Evolutionary conservation across 257 asterid species (phyloP).

Genomic region (Coffea canephora): DNA sequence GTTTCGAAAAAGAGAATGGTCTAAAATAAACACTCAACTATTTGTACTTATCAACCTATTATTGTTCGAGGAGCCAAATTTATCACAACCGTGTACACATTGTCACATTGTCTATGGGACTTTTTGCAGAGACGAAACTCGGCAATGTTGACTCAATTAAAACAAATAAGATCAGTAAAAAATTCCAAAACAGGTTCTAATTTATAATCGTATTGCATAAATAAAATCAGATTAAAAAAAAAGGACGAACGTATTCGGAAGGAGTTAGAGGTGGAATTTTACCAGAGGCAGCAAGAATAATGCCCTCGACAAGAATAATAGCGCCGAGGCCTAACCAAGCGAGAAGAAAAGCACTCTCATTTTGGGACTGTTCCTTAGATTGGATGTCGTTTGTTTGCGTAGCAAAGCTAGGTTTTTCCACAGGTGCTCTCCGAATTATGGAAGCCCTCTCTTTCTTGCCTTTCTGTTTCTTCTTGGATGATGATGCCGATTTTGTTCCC

Average conservation of each 20-base stretch:
- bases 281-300: conserved; percentile 91
- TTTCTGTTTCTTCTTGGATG: conserved; percentile 54
- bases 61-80: too few species aligned
- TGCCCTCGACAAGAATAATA: conserved; percentile 63
- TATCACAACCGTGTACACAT: too few species aligned
- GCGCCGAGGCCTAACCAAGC: conserved; percentile 91
- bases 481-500: conserved; percentile 19
- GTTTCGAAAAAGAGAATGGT: too few species aligned
- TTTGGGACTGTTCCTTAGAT: conserved; percentile 52
- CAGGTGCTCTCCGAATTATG: conserved; percentile 64
- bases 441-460: conserved; percentile 61
- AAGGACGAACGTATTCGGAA: neutral
- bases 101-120: neutral
- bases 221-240: neutral
- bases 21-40: too few species aligned
- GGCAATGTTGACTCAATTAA: neutral
- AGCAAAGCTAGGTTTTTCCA: conserved; percentile 53
- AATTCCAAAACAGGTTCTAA: neutral
- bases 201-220: neutral
- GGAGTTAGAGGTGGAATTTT: neutral
- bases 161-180: neutral
- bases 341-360: conserved; percentile 80
- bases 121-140: neutral
- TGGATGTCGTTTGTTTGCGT: conserved; percentile 46
- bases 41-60: too few species aligned